These are phyloP conservation scores for Strombidium stylifer DNA, from an alignment of 73 alveolate species.

Conservation along the genomic window DNA sequence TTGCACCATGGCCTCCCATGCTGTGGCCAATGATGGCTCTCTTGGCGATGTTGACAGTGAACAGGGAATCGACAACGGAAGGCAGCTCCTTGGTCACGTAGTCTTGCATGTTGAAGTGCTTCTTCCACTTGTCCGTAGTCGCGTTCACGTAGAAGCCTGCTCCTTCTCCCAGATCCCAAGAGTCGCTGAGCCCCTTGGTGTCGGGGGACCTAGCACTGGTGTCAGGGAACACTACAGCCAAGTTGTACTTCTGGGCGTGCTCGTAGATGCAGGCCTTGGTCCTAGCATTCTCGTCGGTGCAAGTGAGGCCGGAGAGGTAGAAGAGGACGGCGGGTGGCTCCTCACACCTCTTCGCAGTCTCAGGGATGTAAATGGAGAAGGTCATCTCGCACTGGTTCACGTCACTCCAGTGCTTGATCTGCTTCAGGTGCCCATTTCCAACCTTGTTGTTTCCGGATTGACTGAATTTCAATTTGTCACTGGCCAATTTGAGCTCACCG, in stretches of 20 bases:
- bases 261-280: slow-evolving; percentile 57
- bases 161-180: slow-evolving; percentile 68
- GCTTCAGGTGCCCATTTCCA: slow-evolving; percentile 22
- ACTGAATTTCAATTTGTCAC: not conserved
- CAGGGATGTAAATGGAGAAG: slow-evolving; percentile 31
- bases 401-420: slow-evolving; percentile 26
- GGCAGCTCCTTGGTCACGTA: slow-evolving; percentile 72
- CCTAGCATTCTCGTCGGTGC: slow-evolving; percentile 73
- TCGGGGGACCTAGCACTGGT: slow-evolving; percentile 68
- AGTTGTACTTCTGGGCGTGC: slow-evolving; percentile 58
- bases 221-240: slow-evolving; percentile 79
- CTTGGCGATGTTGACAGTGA: slow-evolving; percentile 66
- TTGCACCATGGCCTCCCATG: slow-evolving; percentile 88
- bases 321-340: slow-evolving; percentile 61
- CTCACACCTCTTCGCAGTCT: slow-evolving; percentile 11
- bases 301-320: slow-evolving; percentile 77
- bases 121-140: slow-evolving; percentile 59
- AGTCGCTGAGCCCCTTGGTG: slow-evolving; percentile 71
- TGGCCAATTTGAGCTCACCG: not conserved
- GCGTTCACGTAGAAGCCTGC: slow-evolving; percentile 80
- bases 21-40: slow-evolving; percentile 73
- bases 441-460: not conserved
- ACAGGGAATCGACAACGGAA: slow-evolving; percentile 43
- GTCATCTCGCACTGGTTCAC: slow-evolving; percentile 45
- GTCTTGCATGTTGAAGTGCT: slow-evolving; percentile 75